A percentile compares a stretch with the other conserved stretches of the same genome.
These are phyloP conservation scores for Fusarium continuum DNA, from an alignment of 2,329 filamentous ascomycete species.

Conservation along the genomic window DNA sequence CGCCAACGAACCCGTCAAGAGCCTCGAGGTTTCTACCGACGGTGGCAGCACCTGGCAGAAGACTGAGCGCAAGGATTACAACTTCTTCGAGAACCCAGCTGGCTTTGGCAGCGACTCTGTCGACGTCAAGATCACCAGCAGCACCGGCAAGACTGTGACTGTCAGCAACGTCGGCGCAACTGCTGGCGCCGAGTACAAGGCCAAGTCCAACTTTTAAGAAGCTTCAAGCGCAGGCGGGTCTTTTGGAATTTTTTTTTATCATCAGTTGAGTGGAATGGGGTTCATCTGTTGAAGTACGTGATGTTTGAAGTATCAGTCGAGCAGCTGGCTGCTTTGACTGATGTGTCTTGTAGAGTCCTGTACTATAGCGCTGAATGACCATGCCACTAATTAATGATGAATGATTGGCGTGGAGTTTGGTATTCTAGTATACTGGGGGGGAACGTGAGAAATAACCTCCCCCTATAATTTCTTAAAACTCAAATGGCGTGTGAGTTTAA, in stretches of 20 bases:
- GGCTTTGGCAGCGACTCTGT: slow-evolving; percentile 66
- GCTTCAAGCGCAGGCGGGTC: background rate
- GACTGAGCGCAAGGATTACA: slow-evolving; percentile 64
- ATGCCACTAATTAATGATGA: background rate
- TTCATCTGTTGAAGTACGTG: background rate
- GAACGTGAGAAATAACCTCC: too few relatives aligned
- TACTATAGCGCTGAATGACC: background rate
- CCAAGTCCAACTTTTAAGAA: slow-evolving; percentile 47
- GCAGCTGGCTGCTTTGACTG: slow-evolving; percentile 24
- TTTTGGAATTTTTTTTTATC: too few relatives aligned
- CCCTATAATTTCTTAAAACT: too few relatives aligned
- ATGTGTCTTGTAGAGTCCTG: background rate
- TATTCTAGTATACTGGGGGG: slow-evolving; percentile 33
- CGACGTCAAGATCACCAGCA: slow-evolving; percentile 64
- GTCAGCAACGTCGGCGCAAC: slow-evolving; percentile 61
- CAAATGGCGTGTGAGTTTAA: too few relatives aligned
- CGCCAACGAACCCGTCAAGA: slow-evolving; percentile 63
- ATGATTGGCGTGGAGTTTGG: background rate
- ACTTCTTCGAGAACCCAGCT: slow-evolving; percentile 69
- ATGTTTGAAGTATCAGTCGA: background rate
- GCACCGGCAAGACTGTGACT: slow-evolving; percentile 59
- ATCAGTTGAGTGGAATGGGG: background rate
- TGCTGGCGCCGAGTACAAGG: slow-evolving; percentile 44
- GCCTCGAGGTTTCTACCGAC: slow-evolving; percentile 69
- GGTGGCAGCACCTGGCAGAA: slow-evolving; percentile 65